A percentile compares a stretch with the other conserved stretches of the same genome.
phyloP scores from a whole-genome alignment of 164 flowering plant species.

The Annona squamosa region DNA sequence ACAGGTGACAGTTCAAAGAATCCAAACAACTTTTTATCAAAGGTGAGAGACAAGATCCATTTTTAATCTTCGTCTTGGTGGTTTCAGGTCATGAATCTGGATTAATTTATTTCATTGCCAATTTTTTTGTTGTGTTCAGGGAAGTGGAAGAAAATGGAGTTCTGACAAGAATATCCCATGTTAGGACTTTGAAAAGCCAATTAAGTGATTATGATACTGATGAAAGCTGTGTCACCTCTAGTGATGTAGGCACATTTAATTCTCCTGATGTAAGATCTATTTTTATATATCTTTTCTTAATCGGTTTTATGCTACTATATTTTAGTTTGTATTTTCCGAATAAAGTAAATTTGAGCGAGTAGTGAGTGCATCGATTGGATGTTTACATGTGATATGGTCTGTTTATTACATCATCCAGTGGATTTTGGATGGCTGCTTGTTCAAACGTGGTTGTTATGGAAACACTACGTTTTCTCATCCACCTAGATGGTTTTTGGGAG shows the following conservation, averaged over 20 bases:
- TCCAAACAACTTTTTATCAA: slow-evolving; percentile 41
- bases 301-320: neutral
- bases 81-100: neutral
- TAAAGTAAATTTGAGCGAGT: no score
- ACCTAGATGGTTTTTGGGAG: no score
- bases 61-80: slow-evolving; percentile 1
- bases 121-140: slow-evolving; percentile 22
- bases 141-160: slow-evolving; percentile 44
- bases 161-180: slow-evolving; percentile 20
- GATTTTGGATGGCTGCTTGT: no score
- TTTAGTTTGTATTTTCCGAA: no score
- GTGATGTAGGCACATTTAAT: slow-evolving; percentile 9
- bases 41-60: slow-evolving; percentile 28
- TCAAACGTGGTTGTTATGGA: no score
- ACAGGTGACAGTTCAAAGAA: slow-evolving; percentile 71
- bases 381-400: no score
- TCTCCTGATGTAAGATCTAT: slow-evolving; percentile 40
- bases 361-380: no score
- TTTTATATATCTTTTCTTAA: neutral
- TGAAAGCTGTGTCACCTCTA: slow-evolving; percentile 12
- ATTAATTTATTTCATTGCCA: neutral
- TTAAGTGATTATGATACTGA: slow-evolving; percentile 33
- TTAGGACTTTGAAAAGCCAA: slow-evolving; percentile 35
- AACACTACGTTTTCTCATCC: no score
- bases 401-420: no score